A percentile compares a stretch with the other conserved stretches of the same genome.
phyloP scores from a whole-genome alignment of 2,329 filamentous ascomycete genomes.

The Didymella arachidicola region DNA sequence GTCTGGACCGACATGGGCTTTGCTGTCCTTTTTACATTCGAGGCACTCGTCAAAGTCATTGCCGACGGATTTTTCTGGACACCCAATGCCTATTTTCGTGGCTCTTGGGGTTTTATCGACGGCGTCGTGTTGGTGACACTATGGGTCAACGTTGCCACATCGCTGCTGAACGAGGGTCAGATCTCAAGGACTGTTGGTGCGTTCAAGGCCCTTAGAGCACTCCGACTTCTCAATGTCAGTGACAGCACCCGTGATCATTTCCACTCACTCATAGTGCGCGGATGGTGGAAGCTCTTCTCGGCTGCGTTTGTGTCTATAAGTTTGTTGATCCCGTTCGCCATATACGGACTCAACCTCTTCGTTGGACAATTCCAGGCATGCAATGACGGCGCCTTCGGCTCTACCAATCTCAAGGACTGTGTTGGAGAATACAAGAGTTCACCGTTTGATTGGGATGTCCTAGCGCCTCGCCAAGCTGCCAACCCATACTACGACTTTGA shows the following conservation, averaged over 20 bases:
- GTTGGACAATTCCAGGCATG: conserved; percentile 80
- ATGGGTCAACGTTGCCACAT: conserved; percentile 91
- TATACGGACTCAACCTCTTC: conserved; percentile 94
- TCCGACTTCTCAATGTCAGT: conserved; percentile 92
- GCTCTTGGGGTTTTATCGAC: conserved; percentile 97
- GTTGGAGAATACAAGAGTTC: conserved; percentile 80
- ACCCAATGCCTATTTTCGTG: conserved; percentile 94
- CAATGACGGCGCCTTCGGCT: conserved; percentile 71
- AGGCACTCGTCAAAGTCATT: conserved; percentile 89
- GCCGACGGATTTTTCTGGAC: conserved; percentile 97
- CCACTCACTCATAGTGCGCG: conserved; percentile 92
- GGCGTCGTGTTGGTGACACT: conserved; percentile 88
- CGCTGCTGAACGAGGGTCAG: conserved; percentile 80
- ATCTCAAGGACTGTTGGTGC: conserved; percentile 92
- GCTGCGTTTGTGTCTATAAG: conserved; percentile 94
- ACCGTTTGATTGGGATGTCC: conserved; percentile 83
- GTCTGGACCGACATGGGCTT: conserved; percentile 93
- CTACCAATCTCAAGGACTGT: conserved; percentile 73
- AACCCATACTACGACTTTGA: conserved; percentile 94
- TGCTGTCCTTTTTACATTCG: conserved; percentile 82
- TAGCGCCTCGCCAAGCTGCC: conserved; percentile 79
- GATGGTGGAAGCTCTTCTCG: conserved; percentile 91
- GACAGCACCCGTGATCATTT: conserved; percentile 96
- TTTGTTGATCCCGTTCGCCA: conserved; percentile 92
- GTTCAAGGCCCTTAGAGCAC: conserved; percentile 93